phyloP scores from a whole-genome alignment of 2,329 filamentous ascomycete genomes.

The Paraphoma sp. region DNA sequence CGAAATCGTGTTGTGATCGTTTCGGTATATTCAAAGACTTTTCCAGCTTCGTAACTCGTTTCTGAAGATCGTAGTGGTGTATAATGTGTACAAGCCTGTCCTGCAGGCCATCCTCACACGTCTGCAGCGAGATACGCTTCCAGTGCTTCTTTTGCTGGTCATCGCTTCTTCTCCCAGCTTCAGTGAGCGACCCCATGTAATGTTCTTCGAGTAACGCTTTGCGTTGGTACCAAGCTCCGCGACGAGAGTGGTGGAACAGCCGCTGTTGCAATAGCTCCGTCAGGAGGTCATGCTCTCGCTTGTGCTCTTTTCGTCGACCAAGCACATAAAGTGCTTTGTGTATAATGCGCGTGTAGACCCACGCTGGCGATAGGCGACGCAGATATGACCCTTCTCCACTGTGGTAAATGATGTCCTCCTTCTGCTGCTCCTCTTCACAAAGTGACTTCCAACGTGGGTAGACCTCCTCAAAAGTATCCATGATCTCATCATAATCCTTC shows the following conservation, averaged over 20 bases:
- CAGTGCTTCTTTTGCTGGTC: constrained; percentile 80
- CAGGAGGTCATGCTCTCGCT: constrained; percentile 76
- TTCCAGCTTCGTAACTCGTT: constrained; percentile 90
- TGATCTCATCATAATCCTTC: constrained; percentile 69
- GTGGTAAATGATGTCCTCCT: constrained; percentile 79
- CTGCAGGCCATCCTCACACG: constrained; percentile 85
- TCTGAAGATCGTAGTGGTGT: constrained; percentile 93
- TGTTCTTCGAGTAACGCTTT: constrained; percentile 94
- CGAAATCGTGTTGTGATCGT: constrained; percentile 90
- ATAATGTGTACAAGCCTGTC: constrained; percentile 90
- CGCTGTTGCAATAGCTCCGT: constrained; percentile 78
- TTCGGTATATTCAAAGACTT: constrained; percentile 81
- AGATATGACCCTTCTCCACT: constrained; percentile 88
- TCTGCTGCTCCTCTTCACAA: constrained; percentile 75
- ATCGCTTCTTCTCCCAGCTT: constrained; percentile 39
- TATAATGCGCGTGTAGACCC: constrained; percentile 91
- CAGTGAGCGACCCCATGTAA: constrained; percentile 72
- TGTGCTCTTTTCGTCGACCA: constrained; percentile 81
- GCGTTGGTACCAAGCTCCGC: constrained; percentile 94
- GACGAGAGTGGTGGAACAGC: constrained; percentile 82
- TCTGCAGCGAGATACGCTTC: constrained; percentile 76
- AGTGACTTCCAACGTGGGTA: constrained; percentile 82
- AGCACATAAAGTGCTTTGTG: constrained; percentile 85
- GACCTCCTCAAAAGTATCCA: constrained; percentile 75
- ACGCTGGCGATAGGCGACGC: constrained; percentile 85